Evolutionary conservation across 2,329 filamentous ascomycete genomes (phyloP), one percentile per base, ranked within the genome.

Genomic region (Curvularia verruculosa): DNA sequence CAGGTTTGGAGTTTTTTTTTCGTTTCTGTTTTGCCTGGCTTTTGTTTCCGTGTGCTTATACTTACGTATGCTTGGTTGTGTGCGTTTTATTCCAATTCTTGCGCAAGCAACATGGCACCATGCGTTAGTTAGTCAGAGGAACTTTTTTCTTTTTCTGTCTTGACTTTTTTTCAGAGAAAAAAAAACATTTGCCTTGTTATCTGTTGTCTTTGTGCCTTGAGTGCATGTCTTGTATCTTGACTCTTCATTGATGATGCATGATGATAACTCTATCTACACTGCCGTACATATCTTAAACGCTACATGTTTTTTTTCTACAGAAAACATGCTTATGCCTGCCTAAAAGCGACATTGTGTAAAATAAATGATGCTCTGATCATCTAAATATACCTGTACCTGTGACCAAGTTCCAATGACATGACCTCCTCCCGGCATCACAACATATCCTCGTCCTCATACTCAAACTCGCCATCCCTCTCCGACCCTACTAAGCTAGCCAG

Each of bases 1-100:
- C 56, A 58, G 56, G 56, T 55, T 48, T 29, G 45, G 56, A 48
- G 48, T 44, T 52, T 10, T 46, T 29, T 15, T n/a, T n/a, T n/a
- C n/a, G n/a, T n/a, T n/a, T n/a, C n/a, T n/a, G n/a, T n/a, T n/a
- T n/a, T n/a, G n/a, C n/a, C n/a, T n/a, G n/a, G 5, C 24, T 15
- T n/a, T 41, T 29, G 4, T 18, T 29, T 29, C 26, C 7, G 10
- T 7, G n/a, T n/a, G n/a, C n/a, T 3, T 29, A 1, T 1, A 7
- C 18, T 10, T n/a, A 36, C 5, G 31, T 36, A 36, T n/a, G 31
- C 31, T 36, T 36, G 31, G n/a, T 36, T n/a, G 31, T 6, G 15
- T 36, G 31, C 3, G n/a, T n/a, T n/a, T n/a, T n/a, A n/a, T n/a
- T 36, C 6, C 13, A 36, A n/a, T n/a, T 36, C 31, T n/a, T n/a